Conservation (phyloP, 129 eudicot genomes). For the Artemisia annua region DNA sequence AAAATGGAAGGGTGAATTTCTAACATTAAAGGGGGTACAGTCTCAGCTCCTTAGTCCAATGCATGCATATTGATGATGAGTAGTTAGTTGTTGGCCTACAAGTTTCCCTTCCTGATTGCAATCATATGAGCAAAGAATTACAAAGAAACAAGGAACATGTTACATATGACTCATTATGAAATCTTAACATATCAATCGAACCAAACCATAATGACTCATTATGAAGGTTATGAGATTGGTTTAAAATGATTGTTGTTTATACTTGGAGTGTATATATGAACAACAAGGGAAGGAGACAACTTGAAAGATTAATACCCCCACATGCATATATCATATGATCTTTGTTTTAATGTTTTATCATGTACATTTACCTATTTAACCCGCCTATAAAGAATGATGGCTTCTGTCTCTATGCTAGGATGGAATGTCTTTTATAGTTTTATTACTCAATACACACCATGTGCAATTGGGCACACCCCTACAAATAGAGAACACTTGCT, state of each 20-base stretch:
- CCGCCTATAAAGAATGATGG: conserved; percentile 25
- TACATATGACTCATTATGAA: too few species aligned
- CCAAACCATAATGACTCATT: conserved; percentile 4
- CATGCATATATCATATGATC: conserved; percentile 12
- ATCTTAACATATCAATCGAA: too few species aligned
- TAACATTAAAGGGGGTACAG: too few species aligned
- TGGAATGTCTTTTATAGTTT: conserved; percentile 23
- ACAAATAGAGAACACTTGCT: conserved; percentile 27
- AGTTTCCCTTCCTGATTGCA: too few species aligned
- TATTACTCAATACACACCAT: conserved; percentile 5
- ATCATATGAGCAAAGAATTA: too few species aligned
- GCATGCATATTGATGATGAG: too few species aligned
- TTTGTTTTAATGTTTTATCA: conserved; percentile 14
- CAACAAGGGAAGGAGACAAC: not conserved
- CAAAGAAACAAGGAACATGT: too few species aligned
- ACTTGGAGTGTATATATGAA: conserved; percentile 4
- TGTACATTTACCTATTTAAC: not conserved
- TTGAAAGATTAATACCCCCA: conserved; percentile 20
- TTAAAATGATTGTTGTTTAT: conserved; percentile 21
- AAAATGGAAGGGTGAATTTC: too few species aligned
- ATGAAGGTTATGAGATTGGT: not conserved
- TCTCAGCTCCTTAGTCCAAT: too few species aligned
- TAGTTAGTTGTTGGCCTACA: too few species aligned
- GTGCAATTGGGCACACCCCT: conserved; percentile 21
- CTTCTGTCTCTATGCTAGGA: conserved; percentile 14